These are phyloP conservation scores for Diphasiastrum complanatum DNA, from an alignment of 83 land plant genomes.

Conservation along the genomic window DNA sequence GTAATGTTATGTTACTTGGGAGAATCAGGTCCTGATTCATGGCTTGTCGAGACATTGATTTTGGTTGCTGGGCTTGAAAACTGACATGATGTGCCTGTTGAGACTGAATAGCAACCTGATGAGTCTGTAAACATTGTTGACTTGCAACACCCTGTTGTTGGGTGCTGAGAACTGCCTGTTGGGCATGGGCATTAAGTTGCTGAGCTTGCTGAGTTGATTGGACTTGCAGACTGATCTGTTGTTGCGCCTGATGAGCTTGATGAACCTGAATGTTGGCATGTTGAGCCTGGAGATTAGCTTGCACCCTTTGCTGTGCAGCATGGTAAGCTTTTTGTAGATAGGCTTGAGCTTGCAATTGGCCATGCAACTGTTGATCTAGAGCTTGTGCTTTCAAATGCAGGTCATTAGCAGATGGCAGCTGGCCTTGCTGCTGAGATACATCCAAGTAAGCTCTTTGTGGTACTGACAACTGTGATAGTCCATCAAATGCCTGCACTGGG, in stretches of 20 bases:
- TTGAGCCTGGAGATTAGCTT: not conserved
- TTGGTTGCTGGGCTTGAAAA: too few species aligned
- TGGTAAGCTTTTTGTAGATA: not conserved
- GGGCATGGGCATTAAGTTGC: too few species aligned
- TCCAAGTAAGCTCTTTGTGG: not conserved
- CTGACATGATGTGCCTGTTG: too few species aligned
- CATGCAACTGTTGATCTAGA: not conserved
- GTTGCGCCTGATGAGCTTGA: too few species aligned
- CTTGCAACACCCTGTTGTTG: not conserved
- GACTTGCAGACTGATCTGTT: too few species aligned
- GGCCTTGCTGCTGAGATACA: not conserved
- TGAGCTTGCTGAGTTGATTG: too few species aligned
- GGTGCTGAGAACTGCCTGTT: too few species aligned
- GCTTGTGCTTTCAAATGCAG: not conserved
- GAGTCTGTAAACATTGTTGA: too few species aligned
- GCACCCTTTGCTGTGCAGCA: not conserved
- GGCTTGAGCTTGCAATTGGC: constrained; percentile 2
- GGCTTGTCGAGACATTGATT: too few species aligned
- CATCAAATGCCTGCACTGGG: constrained; percentile 10
- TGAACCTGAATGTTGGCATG: too few species aligned
- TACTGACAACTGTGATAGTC: constrained; percentile 12
- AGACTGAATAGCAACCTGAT: too few species aligned
- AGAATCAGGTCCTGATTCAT: not conserved
- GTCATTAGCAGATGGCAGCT: too few species aligned
- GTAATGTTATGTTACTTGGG: not conserved